Conservation (phyloP, 2,329 filamentous ascomycete genomes). For the Xylariomycetidae sp. region DNA sequence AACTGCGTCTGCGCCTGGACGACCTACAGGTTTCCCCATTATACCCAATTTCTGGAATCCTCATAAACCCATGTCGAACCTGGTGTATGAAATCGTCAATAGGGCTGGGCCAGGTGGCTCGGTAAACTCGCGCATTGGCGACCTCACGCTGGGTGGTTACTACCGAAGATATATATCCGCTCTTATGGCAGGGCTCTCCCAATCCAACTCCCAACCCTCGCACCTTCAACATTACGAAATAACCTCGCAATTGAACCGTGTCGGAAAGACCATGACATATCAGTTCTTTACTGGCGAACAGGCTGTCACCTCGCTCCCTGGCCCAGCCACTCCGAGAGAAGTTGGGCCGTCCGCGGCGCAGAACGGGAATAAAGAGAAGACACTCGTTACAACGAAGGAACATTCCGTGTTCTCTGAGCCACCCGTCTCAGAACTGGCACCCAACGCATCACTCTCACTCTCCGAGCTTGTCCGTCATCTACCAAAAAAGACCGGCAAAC, state of each 20-base stretch:
- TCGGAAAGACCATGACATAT: constrained; percentile 36
- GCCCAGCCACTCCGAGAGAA: too few relatives aligned
- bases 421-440: too few relatives aligned
- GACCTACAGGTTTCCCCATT: constrained; percentile 8
- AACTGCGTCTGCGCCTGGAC: constrained; percentile 1
- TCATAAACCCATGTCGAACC: constrained; percentile 27
- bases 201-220: constrained; percentile 32
- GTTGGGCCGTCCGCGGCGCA: too few relatives aligned
- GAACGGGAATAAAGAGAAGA: too few relatives aligned
- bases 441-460: too few relatives aligned
- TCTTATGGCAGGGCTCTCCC: constrained; percentile 25
- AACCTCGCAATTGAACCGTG: constrained; percentile 29
- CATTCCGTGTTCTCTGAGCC: too few relatives aligned
- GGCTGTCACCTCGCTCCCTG: too few relatives aligned
- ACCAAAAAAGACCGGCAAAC: too few relatives aligned
- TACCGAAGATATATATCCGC: constrained; percentile 29
- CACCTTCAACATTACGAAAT: constrained; percentile 35
- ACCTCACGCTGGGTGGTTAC: constrained; percentile 23
- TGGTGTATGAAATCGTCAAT: constrained; percentile 29
- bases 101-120: constrained; percentile 24
- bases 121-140: constrained; percentile 26
- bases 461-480: too few relatives aligned
- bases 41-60: constrained; percentile 23
- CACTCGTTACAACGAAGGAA: too few relatives aligned
- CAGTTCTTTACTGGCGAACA: too few relatives aligned